These are phyloP conservation scores for Torrubiellomyces zombiae DNA, from an alignment of 2,329 filamentous ascomycete species.

Conservation along the genomic window DNA sequence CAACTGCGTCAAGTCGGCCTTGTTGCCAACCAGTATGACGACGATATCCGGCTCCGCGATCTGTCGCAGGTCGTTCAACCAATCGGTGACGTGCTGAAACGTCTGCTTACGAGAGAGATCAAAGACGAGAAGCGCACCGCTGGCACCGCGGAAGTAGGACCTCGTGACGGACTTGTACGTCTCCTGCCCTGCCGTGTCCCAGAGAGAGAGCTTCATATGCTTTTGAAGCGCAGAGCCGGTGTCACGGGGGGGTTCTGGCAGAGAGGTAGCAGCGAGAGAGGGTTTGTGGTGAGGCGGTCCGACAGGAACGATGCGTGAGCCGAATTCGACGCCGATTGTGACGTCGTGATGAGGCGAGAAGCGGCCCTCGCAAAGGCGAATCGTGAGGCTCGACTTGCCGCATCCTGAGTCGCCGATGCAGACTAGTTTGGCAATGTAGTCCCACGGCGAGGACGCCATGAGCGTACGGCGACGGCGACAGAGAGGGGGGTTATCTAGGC, in stretches of 20 bases:
- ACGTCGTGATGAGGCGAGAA: conserved; percentile 93
- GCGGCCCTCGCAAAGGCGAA: conserved; percentile 89
- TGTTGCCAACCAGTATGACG: conserved; percentile 89
- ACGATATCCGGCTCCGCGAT: conserved; percentile 95
- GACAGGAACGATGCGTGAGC: conserved; percentile 80
- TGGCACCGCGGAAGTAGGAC: conserved; percentile 75
- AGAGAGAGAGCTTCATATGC: conserved; percentile 86
- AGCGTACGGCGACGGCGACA: neutral
- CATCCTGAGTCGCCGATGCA: conserved; percentile 94
- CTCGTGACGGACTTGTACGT: conserved; percentile 94
- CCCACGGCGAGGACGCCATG: conserved; percentile 63
- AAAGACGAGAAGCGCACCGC: conserved; percentile 68
- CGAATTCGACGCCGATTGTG: conserved; percentile 93
- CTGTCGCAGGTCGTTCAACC: conserved; percentile 84
- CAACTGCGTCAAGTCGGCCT: conserved; percentile 57
- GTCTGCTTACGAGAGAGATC: conserved; percentile 78
- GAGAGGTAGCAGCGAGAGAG: conserved; percentile 9
- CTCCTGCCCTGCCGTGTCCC: conserved; percentile 94
- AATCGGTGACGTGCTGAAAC: conserved; percentile 77
- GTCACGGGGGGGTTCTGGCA: conserved; percentile 35
- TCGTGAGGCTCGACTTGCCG: conserved; percentile 86
- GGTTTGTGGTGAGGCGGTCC: conserved; percentile 56
- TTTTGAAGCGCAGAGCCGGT: conserved; percentile 31
- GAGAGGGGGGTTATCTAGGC: neutral
- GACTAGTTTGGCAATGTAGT: conserved; percentile 98